Evolutionary conservation across 331 rosid species (phyloP).

Genomic region (Acacia pycnantha): DNA sequence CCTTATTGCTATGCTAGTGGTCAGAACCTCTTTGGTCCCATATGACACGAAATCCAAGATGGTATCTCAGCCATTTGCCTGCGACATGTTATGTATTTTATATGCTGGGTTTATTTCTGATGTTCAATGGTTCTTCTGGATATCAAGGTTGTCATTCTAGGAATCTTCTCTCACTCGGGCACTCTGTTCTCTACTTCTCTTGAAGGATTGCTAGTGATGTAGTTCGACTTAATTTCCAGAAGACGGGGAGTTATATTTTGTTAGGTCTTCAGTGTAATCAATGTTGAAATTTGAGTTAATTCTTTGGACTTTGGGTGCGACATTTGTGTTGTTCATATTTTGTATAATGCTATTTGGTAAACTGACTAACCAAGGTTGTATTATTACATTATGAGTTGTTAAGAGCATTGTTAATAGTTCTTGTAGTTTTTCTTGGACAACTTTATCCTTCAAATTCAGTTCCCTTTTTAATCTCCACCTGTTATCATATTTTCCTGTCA

Average conservation of each 20-base stretch:
- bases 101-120: not conserved
- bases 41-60: constrained; percentile 11
- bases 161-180: not conserved
- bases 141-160: not conserved
- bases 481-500: too few species aligned
- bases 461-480: too few species aligned
- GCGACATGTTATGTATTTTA: not conserved
- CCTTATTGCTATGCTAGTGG: constrained; percentile 18
- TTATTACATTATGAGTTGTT: constrained; percentile 27
- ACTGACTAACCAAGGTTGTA: constrained; percentile 14
- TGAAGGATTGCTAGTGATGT: not conserved
- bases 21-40: constrained; percentile 7
- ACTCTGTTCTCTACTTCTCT: not conserved
- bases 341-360: constrained; percentile 28
- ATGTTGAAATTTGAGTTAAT: not conserved
- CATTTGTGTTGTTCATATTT: constrained; percentile 1
- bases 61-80: not conserved
- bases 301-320: constrained; percentile 5
- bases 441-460: too few species aligned
- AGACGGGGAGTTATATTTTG: not conserved
- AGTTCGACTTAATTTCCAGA: not conserved
- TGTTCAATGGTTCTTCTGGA: not conserved
- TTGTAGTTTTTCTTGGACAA: not conserved
- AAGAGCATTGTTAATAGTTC: constrained; percentile 15
- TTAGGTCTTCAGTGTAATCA: not conserved